Evolutionary conservation across 352 stramenopile genomes (phyloP), one percentile per base, ranked within the genome.

Genomic region (Globisporangium recalcitrans): DNA sequence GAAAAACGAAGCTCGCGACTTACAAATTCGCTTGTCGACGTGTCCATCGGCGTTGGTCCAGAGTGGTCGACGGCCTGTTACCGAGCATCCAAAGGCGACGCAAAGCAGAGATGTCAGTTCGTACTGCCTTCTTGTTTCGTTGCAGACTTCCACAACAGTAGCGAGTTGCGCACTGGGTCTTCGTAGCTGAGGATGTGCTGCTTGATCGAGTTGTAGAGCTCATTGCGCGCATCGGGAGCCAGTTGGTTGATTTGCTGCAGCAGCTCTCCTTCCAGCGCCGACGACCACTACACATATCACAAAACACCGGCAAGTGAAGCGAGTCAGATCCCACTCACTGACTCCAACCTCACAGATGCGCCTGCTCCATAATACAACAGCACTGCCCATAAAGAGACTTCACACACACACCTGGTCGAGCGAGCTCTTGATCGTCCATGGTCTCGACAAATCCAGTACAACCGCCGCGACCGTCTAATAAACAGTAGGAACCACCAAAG

Each of bases 391-490:
- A 6, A 6, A 4, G 10, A 38, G 3, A 61, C 9, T 14, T 22
- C 32, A 29, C 6, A 38, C 31, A 36, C 51, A 32, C 46, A 78
- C 74, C 70, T 80, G 79, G 31, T 94, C 85, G 51, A 94, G 61
- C 40, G 78, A 77, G 60, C 69, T 82, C 70, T 94, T 91, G 69
- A 94, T 90, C 29, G 81, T 89, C 85, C 85, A 94, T 11, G 81
- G 82, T 27, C 78, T 72, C 44, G 79, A 90, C 44, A 90, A 61
- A 68, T 94, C 85, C 48, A 92, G 42, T 46, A 89, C 80, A 52
- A 94, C 76, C 0, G 66, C 75, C 22, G 82, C 71, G 38, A 91
- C 77, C 3, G 80, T 94, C 68, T 94, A 58, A 40, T 51, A 44
- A n/a, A n/a, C n/a, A n/a, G n/a, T n/a, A n/a, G n/a, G n/a, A n/a